Percentiles rank a stretch among this genome's conserved stretches.
These are phyloP conservation scores for Poterioochromonas sp. DNA, from an alignment of 352 stramenopile genomes.

Conservation along the genomic window DNA sequence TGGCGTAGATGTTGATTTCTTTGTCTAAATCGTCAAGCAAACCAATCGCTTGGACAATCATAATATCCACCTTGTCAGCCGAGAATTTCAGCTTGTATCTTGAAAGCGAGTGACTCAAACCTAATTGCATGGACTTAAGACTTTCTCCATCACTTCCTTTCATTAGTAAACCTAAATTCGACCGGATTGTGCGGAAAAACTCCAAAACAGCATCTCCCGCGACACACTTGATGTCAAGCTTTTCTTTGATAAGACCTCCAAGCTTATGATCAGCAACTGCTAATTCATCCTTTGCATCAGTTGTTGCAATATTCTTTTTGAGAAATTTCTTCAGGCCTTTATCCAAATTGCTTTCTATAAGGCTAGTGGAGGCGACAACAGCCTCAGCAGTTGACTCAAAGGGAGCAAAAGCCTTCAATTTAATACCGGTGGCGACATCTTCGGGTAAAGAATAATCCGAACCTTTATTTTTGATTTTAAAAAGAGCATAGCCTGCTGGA, in stretches of 20 bases:
- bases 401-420: conserved; percentile 92
- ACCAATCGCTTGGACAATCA: conserved; percentile 99
- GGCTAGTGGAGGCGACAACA: conserved; percentile 86
- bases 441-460: neutral
- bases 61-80: conserved; percentile 99
- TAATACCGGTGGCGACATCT: conserved; percentile 58
- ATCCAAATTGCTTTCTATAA: conserved; percentile 92
- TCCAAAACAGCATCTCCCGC: conserved; percentile 52
- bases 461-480: conserved; percentile 73
- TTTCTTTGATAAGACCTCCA: conserved; percentile 92
- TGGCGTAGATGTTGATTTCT: conserved; percentile 99
- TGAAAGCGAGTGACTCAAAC: conserved; percentile 93
- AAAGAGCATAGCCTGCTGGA: conserved; percentile 94
- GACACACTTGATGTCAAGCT: conserved; percentile 71
- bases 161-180: conserved; percentile 88
- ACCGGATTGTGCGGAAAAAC: conserved; percentile 89
- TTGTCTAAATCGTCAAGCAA: conserved; percentile 99
- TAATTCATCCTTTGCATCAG: conserved; percentile 84
- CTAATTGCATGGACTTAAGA: conserved; percentile 93
- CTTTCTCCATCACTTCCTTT: conserved; percentile 73
- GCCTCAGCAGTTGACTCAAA: conserved; percentile 98
- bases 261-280: conserved; percentile 93
- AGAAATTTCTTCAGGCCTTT: conserved; percentile 90
- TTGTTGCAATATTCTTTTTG: conserved; percentile 93
- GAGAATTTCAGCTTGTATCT: conserved; percentile 99